phyloP scores from a whole-genome alignment of 208 protist genomes.

The Naegleria lovaniensis region DNA sequence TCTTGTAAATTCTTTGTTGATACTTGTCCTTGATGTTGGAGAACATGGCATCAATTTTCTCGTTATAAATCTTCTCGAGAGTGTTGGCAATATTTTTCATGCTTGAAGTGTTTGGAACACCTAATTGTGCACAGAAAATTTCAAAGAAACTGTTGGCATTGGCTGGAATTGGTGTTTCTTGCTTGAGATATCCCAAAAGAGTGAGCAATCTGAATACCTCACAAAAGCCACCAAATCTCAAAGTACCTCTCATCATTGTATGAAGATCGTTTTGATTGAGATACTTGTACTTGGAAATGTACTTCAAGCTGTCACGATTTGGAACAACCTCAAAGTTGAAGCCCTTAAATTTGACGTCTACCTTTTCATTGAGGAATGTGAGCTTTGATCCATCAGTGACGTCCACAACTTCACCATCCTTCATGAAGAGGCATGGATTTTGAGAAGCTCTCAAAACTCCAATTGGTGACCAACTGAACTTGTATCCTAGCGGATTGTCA shows the following conservation, averaged over 20 bases:
- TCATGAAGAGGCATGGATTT: conserved; percentile 42
- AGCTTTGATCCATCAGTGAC: not conserved
- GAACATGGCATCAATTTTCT: not conserved
- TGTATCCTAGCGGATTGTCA: conserved; percentile 70
- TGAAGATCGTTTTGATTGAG: not conserved
- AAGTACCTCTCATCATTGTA: conserved; percentile 56
- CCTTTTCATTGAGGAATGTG: not conserved
- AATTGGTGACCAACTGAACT: conserved; percentile 63
- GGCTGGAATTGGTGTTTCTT: not conserved
- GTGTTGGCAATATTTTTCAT: not conserved
- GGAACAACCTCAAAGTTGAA: conserved; percentile 47
- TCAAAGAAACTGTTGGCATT: not conserved
- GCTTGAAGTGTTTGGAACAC: not conserved
- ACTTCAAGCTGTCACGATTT: conserved; percentile 50
- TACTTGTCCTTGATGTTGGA: not conserved
- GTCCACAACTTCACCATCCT: conserved; percentile 37
- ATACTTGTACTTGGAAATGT: conserved; percentile 41
- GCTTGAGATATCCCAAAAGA: not conserved
- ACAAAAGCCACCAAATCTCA: conserved; percentile 45
- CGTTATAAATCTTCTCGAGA: not conserved
- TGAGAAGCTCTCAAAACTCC: conserved; percentile 51
- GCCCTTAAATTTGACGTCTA: conserved; percentile 15
- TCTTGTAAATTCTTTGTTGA: not conserved
- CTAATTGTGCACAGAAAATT: not conserved
- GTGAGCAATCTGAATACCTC: not conserved